Evolutionary conservation across 176 grass and related monocot species (phyloP), one percentile per base, ranked within the genome.

Genomic region (Alloteropsis semialata): DNA sequence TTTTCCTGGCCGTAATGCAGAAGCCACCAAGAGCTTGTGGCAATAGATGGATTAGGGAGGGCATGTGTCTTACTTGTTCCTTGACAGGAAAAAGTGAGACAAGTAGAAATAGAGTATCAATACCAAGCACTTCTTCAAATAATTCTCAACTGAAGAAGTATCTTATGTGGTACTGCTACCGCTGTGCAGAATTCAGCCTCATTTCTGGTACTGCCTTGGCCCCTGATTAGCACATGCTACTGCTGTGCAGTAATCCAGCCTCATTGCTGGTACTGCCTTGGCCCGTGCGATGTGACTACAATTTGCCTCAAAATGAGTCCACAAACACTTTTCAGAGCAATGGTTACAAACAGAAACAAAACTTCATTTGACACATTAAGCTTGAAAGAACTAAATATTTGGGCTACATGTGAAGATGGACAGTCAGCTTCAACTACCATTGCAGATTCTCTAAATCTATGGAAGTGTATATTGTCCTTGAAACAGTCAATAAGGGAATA

Each of bases 341-440:
- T 59, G 3, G 68, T 50, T 54, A 61, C 18, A 22, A 6, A 34
- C 5, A 73, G 34, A 27, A 45, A 74, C 37, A 45, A 4, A 43
- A 60, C 9, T 30, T 41, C 41, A 65, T 74, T 48, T 42, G 46
- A 53, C 48, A 66, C 21, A 84, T 7, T 51, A 14, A 83, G 44
- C 34, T 39, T 24, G 24, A 66, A 66, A 51, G 21, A 67, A 56
- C 10, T 57, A 15, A 56, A 57, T 43, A 75, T 84, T 56, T 63
- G n/a, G 51, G 21, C 41, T 53, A 65, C 7, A 56, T 84, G 61
- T 75, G 82, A 74, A 74, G 59, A 70, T 75, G 48, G 75, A 24
- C 24, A 55, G n/a, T 30, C 4, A 9, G 4, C n/a, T 51, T 12
- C 14, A 8, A 45, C 25, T 33, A 9, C 33, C 13, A 74, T 63